Conservation (phyloP, 2,329 filamentous ascomycete genomes). For the Fusarium sp. region DNA sequence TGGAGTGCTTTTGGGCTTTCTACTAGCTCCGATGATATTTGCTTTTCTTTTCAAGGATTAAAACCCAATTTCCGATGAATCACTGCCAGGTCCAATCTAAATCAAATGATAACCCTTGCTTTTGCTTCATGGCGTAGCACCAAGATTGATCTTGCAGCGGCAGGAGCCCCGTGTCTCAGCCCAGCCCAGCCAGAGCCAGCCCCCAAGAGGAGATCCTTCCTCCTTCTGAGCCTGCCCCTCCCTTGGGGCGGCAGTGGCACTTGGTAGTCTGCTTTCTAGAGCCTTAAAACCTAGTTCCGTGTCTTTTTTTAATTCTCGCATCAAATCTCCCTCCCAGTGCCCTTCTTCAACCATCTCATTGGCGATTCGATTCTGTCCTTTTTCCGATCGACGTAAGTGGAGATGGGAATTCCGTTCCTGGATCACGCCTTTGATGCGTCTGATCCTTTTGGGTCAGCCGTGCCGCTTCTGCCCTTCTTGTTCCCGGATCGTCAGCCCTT, state of each 20-base stretch:
- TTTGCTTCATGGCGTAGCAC: neutral
- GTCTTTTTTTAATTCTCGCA: neutral
- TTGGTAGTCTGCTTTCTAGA: neutral
- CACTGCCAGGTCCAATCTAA: neutral
- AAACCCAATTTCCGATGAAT: neutral
- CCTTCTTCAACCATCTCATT: neutral
- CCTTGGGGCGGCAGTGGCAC: neutral
- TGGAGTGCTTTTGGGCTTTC: too few relatives aligned
- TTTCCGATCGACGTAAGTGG: neutral
- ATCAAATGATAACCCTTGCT: neutral
- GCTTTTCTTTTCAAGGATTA: neutral
- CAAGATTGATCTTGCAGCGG: neutral
- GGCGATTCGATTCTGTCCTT: neutral
- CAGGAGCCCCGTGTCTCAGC: slow-evolving; percentile 3
- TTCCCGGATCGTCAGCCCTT: slow-evolving; percentile 16
- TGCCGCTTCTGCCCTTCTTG: slow-evolving; percentile 21
- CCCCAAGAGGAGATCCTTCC: slow-evolving; percentile 6
- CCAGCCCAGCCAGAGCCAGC: neutral
- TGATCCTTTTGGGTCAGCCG: slow-evolving; percentile 25
- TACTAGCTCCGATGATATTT: neutral
- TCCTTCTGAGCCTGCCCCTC: neutral
- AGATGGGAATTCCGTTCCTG: slow-evolving; percentile 34
- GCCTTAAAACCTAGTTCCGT: neutral
- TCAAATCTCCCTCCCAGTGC: too few relatives aligned
- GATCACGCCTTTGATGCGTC: slow-evolving; percentile 28